Percentiles rank a stretch among this genome's conserved stretches.
These are phyloP conservation scores for Puccinia coronata DNA, from an alignment of 1,284 basidiomycete species.

Conservation along the genomic window DNA sequence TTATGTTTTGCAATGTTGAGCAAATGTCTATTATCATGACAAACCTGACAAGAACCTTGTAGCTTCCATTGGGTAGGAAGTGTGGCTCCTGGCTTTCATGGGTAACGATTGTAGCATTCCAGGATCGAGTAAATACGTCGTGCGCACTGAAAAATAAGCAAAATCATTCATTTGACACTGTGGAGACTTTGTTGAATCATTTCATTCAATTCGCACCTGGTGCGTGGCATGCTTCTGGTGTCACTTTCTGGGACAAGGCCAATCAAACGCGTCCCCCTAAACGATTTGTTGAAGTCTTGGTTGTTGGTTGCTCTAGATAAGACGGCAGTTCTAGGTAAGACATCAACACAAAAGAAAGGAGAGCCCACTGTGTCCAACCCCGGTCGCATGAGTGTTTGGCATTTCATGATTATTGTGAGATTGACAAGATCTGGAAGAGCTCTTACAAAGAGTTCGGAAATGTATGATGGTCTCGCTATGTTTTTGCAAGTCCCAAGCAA, in stretches of 20 bases:
- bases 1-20: no score
- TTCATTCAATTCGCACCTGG: neutral
- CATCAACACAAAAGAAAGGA: neutral
- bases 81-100: neutral
- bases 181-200: neutral
- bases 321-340: neutral
- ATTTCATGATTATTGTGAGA: no score
- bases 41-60: conserved; percentile 7
- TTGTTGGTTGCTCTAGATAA: neutral
- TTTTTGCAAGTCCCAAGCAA: neutral
- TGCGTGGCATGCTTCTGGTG: neutral
- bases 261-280: neutral
- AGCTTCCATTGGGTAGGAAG: neutral
- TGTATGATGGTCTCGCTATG: neutral
- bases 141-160: neutral
- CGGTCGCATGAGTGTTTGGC: no score
- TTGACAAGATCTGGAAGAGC: neutral
- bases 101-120: neutral
- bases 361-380: neutral
- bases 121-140: neutral
- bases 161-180: no score
- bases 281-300: neutral
- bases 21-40: neutral
- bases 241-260: neutral
- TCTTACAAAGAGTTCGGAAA: neutral